phyloP scores from a whole-genome alignment of 148 eudicot species.

The Dianthus caryophyllus region DNA sequence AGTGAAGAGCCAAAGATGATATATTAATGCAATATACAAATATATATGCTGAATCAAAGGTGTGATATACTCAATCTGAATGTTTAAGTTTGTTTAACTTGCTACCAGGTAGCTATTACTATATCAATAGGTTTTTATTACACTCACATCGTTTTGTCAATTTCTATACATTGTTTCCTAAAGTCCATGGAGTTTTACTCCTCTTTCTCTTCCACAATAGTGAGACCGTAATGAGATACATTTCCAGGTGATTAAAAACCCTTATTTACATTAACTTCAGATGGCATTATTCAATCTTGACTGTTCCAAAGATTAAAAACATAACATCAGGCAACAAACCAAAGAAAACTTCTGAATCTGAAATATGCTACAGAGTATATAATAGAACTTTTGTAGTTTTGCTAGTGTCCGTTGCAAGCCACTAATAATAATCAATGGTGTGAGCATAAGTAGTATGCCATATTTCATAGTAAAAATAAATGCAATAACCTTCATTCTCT shows the following conservation, averaged over 20 bases:
- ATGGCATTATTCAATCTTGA: not conserved
- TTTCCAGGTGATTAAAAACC: not conserved
- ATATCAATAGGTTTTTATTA: not conserved
- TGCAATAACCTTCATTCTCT: slow-evolving; percentile 64
- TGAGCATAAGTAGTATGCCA: not conserved
- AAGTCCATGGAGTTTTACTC: not conserved
- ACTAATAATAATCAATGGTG: not conserved
- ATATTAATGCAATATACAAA: not conserved
- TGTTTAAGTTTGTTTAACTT: not conserved
- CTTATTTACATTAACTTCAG: not conserved
- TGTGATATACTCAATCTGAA: not conserved
- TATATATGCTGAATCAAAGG: not conserved
- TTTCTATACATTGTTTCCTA: not conserved
- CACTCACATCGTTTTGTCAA: not conserved
- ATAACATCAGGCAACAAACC: not conserved
- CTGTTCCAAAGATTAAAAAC: not conserved
- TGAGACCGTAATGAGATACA: not conserved
- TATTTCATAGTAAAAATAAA: not conserved
- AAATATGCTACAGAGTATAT: not conserved
- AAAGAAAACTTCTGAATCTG: not conserved
- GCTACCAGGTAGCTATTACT: not conserved
- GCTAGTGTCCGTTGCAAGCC: too few species aligned
- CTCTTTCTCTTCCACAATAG: not conserved
- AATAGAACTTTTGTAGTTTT: not conserved
- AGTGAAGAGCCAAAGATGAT: not conserved